Base-by-base conservation (phyloP, 2,329 filamentous ascomycete species). In the Ceratocystis huliohia region DNA sequence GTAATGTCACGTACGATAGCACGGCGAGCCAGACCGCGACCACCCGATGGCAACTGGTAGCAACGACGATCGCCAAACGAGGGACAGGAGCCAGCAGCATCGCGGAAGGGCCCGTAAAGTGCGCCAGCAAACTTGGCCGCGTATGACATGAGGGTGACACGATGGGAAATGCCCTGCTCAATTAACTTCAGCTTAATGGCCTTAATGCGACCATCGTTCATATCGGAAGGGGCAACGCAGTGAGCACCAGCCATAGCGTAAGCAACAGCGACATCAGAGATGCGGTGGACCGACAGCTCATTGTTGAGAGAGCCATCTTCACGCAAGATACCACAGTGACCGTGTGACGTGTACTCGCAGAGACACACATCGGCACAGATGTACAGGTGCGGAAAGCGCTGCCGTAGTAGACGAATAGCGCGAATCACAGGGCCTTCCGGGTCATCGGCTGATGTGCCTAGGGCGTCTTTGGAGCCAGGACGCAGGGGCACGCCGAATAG, bases 121-220 rank as follows among this genome's bases (percentile, higher is more conserved):
- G 92, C 97, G 59, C 94, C 94, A 25, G 89, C 93, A 78, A 99
- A 99, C 76, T 99, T 99, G 73, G 94, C 94, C 15, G 91, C 91
- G 77, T 99, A 99, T 3, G 91, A 96, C 94, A 99, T 97, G 69
- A 99, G 82, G 65, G 96, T 83, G 13, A 93, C 88, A 74, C 88
- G 87, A 79, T 99, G 94, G 5, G 92, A 88, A 71, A 97, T 89
- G 65, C 93, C 93, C 67, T 91, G 87, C 76, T 97, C 93, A 67
- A 97, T 97, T 69, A 99, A 81, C 80, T 96, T 97, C 65, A 96
- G 83, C 81, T 99, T 99, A 76, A 99, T 99, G 69, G 92, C 93
- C 67, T 93, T 89, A 73, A 99, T 95, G 70, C 94, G 88, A 33
- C 94, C 94, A 75, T 99, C 94, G 75, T 97, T 99, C 94, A 99